Evolutionary conservation across 2,329 filamentous ascomycete genomes (phyloP).

Genomic region (Fragosphaeria purpurea): DNA sequence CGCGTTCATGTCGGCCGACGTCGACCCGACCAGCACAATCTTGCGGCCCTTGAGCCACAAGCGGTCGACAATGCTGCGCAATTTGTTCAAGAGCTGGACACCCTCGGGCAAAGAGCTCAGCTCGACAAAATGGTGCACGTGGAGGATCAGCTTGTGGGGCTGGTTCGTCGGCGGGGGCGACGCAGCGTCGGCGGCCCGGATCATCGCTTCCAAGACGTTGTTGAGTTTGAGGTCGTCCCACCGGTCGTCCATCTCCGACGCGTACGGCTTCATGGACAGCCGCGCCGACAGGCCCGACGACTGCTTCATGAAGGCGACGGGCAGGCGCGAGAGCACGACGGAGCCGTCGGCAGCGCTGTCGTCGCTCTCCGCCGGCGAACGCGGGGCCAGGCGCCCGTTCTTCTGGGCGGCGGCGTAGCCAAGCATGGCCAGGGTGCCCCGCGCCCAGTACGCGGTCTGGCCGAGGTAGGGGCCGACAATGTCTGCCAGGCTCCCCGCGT

Average conservation of each 20-base stretch:
- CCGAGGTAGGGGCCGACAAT: slow-evolving; percentile 62
- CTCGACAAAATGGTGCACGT: slow-evolving; percentile 72
- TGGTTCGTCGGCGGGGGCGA: background rate
- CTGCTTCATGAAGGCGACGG: slow-evolving; percentile 8
- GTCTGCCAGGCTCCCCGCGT: slow-evolving; percentile 59
- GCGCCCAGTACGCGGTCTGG: slow-evolving; percentile 39
- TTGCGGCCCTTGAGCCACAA: slow-evolving; percentile 61
- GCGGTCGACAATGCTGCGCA: slow-evolving; percentile 63
- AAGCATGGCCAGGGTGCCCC: slow-evolving; percentile 41
- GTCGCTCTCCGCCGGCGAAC: slow-evolving; percentile 30
- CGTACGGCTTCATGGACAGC: slow-evolving; percentile 16
- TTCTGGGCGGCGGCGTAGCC: slow-evolving; percentile 47
- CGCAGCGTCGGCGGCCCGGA: slow-evolving; percentile 35
- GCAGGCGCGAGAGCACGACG: slow-evolving; percentile 15
- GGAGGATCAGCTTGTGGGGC: slow-evolving; percentile 53
- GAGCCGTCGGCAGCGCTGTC: slow-evolving; percentile 23
- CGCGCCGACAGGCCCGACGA: slow-evolving; percentile 3
- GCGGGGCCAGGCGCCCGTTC: slow-evolving; percentile 35
- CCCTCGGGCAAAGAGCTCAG: slow-evolving; percentile 62
- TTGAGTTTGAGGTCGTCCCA: slow-evolving; percentile 55
- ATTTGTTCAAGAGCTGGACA: slow-evolving; percentile 54
- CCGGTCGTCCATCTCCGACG: slow-evolving; percentile 31
- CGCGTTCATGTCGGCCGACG: slow-evolving; percentile 48
- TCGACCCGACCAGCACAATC: slow-evolving; percentile 67
- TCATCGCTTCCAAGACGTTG: slow-evolving; percentile 46